phyloP scores from a whole-genome alignment of 2,329 filamentous ascomycete genomes.

The Diaporthe sp. region DNA sequence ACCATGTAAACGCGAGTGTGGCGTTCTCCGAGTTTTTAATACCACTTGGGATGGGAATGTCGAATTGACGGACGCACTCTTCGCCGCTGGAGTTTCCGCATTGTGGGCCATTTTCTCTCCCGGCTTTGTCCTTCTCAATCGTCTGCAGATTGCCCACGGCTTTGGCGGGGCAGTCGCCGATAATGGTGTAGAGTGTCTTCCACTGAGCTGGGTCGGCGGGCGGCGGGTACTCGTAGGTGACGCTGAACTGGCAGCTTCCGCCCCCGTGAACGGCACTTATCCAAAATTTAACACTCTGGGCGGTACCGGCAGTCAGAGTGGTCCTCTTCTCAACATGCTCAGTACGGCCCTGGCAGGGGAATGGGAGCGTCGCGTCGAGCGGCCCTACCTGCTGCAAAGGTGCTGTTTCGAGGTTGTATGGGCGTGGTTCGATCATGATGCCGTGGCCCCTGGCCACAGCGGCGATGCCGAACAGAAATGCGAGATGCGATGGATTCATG shows the following conservation, averaged over 20 bases:
- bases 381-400: neutral
- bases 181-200: neutral
- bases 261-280: neutral
- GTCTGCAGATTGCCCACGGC: neutral
- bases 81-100: neutral
- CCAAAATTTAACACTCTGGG: neutral
- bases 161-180: neutral
- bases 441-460: neutral
- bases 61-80: neutral
- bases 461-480: neutral
- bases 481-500: neutral
- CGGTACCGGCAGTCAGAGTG: neutral
- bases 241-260: neutral
- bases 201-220: neutral
- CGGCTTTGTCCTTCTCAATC: neutral
- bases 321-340: neutral
- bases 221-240: conserved; percentile 3
- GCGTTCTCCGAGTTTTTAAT: conserved; percentile 46
- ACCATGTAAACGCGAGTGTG: conserved; percentile 71
- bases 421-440: conserved; percentile 5
- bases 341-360: neutral
- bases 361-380: neutral
- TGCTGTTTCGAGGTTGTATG: neutral
- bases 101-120: neutral
- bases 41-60: neutral